Evolutionary conservation across 179 eudicot genomes (phyloP).

Genomic region (Amaranthus tricolor): DNA sequence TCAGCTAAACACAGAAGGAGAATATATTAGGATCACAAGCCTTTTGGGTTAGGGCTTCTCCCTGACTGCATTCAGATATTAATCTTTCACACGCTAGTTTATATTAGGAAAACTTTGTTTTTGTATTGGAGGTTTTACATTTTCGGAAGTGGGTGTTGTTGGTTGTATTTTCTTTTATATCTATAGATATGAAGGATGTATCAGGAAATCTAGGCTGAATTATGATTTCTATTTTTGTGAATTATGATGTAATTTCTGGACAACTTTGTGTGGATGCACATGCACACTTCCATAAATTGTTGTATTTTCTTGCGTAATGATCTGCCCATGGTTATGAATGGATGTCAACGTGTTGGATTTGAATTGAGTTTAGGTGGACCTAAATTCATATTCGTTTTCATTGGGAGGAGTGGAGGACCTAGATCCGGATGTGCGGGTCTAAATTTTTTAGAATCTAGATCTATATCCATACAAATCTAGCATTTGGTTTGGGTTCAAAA

Average conservation of each 20-base stretch:
- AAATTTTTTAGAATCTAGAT: too few species aligned
- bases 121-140: constrained; percentile 11
- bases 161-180: constrained; percentile 11
- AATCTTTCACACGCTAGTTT: constrained; percentile 22
- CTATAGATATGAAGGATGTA: constrained; percentile 24
- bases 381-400: too few species aligned
- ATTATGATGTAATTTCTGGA: constrained; percentile 8
- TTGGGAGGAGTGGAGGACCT: too few species aligned
- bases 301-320: too few species aligned
- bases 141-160: constrained; percentile 11
- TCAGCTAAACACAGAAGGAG: constrained; percentile 33
- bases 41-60: constrained; percentile 10
- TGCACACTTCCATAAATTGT: too few species aligned
- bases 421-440: too few species aligned
- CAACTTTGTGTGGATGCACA: background rate
- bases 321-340: too few species aligned
- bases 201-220: constrained; percentile 10
- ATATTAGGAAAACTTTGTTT: constrained; percentile 20
- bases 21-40: constrained; percentile 15
- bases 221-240: constrained; percentile 11
- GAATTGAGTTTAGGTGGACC: too few species aligned
- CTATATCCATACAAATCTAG: too few species aligned
- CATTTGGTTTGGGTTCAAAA: too few species aligned
- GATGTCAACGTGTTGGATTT: background rate
- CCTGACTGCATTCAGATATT: constrained; percentile 16